Percentiles rank a stretch among this genome's conserved stretches.
phyloP scores from a whole-genome alignment of 164 flowering plant species.

The Stephania cephalantha region DNA sequence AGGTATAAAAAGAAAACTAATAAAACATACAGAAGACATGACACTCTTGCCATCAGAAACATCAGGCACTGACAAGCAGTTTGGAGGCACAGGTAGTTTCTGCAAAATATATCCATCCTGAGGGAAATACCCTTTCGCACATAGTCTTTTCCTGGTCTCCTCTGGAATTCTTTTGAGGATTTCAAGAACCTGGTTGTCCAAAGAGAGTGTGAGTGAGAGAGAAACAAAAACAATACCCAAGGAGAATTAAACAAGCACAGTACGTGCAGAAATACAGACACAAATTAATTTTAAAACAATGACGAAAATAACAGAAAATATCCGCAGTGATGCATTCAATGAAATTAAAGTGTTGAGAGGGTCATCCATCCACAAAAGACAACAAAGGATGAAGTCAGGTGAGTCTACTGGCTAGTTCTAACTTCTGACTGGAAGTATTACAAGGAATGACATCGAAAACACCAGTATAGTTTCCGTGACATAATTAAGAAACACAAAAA shows the following conservation, averaged over 20 bases:
- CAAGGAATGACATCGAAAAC: too few relatives aligned
- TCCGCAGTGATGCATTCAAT: not conserved
- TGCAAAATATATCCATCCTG: slow-evolving; percentile 75
- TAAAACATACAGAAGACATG: slow-evolving; percentile 70
- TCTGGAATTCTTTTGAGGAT: slow-evolving; percentile 58
- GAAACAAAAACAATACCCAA: not conserved
- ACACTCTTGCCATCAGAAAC: slow-evolving; percentile 70
- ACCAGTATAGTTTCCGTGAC: too few relatives aligned
- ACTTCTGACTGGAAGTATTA: too few relatives aligned
- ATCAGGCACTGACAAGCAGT: slow-evolving; percentile 89
- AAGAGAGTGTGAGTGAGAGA: not conserved
- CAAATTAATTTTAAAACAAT: not conserved
- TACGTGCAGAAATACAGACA: not conserved
- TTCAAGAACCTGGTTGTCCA: slow-evolving; percentile 46
- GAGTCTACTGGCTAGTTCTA: too few relatives aligned
- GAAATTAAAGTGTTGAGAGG: not conserved
- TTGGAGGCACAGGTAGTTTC: slow-evolving; percentile 88
- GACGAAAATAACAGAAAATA: not conserved
- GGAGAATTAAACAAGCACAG: not conserved
- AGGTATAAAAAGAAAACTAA: not conserved
- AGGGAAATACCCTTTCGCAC: slow-evolving; percentile 58
- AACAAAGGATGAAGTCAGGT: not conserved
- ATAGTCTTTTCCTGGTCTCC: slow-evolving; percentile 60
- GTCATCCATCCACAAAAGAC: not conserved
- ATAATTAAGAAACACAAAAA: not conserved